Percentiles rank a stretch among this genome's conserved stretches.
Conservation (phyloP, 208 protist species). For the Leptomonas pyrrhocoris region DNA sequence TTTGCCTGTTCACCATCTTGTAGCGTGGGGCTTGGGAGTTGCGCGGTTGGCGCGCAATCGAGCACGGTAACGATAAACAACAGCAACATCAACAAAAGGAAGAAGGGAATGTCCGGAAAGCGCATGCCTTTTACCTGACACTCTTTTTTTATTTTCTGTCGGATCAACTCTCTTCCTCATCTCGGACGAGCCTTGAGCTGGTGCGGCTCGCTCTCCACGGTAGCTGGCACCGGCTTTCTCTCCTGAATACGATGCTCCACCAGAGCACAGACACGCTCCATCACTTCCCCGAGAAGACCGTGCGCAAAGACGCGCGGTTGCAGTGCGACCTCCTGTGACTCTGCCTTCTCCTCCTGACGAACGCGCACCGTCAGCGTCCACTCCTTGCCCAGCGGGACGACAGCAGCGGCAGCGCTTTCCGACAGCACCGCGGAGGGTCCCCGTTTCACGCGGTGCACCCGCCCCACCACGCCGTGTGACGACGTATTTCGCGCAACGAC, state of each 20-base stretch:
- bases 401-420: neutral
- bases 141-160: neutral
- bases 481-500: neutral
- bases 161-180: neutral
- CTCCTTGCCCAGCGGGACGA: constrained; percentile 25
- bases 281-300: constrained; percentile 25
- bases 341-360: neutral
- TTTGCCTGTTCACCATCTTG: too few species aligned
- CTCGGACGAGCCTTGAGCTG: neutral
- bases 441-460: neutral
- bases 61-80: too few species aligned
- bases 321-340: neutral
- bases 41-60: too few species aligned
- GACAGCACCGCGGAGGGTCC: neutral
- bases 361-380: constrained; percentile 22
- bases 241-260: constrained; percentile 20
- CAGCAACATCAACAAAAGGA: too few species aligned
- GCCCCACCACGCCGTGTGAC: neutral
- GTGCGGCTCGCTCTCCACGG: neutral
- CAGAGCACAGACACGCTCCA: constrained; percentile 27
- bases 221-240: neutral
- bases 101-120: too few species aligned
- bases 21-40: too few species aligned
- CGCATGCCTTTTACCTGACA: neutral
- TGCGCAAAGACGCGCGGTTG: neutral